These are phyloP conservation scores for Thermothelomyces thermophilus DNA, from an alignment of 2,329 filamentous ascomycete genomes.

Conservation along the genomic window DNA sequence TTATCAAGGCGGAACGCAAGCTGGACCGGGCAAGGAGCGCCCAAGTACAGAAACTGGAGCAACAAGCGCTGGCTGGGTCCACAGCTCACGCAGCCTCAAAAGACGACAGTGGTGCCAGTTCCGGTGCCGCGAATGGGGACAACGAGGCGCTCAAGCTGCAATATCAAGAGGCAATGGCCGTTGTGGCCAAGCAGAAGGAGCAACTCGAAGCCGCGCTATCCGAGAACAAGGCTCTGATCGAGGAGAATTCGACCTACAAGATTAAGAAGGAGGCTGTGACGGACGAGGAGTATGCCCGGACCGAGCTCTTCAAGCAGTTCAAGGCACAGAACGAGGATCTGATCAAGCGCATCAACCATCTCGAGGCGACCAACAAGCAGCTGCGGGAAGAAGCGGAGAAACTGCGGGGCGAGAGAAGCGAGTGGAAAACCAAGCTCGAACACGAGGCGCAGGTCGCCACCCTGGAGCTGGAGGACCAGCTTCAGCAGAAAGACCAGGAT, in stretches of 20 bases:
- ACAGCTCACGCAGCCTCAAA: constrained; percentile 41
- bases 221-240: constrained; percentile 67
- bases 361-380: constrained; percentile 82
- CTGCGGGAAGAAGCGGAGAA: constrained; percentile 80
- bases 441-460: constrained; percentile 67
- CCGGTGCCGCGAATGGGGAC: constrained; percentile 38
- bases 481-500: constrained; percentile 76
- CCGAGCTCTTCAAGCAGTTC: constrained; percentile 87
- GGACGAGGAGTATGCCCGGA: constrained; percentile 90
- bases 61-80: constrained; percentile 71
- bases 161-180: constrained; percentile 69
- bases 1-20: constrained; percentile 93
- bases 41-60: constrained; percentile 86
- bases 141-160: constrained; percentile 64
- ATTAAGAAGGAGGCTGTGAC: constrained; percentile 63
- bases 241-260: constrained; percentile 72
- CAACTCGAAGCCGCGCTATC: constrained; percentile 73
- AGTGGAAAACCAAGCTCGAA: constrained; percentile 74
- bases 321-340: constrained; percentile 88
- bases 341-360: constrained; percentile 82
- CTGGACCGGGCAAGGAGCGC: constrained; percentile 82
- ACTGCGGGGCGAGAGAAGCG: constrained; percentile 74
- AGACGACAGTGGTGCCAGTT: constrained; percentile 44
- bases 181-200: constrained; percentile 76
- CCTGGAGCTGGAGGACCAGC: constrained; percentile 72